phyloP scores from a whole-genome alignment of 805 yeast genomes.

The Jamesozyma hellenica region DNA sequence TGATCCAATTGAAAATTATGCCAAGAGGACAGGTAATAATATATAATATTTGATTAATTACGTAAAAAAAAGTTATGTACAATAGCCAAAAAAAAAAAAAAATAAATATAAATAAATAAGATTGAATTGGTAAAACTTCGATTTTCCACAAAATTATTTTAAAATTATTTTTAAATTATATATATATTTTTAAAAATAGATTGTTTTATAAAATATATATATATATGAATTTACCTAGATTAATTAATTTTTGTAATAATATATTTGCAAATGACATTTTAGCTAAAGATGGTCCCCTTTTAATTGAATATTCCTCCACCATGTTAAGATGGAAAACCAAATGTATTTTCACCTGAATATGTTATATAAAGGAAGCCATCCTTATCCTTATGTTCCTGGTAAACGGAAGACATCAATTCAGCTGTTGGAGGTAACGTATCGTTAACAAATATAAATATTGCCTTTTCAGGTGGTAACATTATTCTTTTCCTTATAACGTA shows the following conservation, averaged over 20 bases:
- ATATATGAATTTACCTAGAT: background rate
- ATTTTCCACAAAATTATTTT: background rate
- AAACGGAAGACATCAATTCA: constrained; percentile 87
- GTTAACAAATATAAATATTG: constrained; percentile 92
- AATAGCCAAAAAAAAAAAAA: too few relatives aligned
- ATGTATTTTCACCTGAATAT: constrained; percentile 95
- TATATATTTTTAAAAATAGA: background rate
- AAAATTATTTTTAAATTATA: too few relatives aligned
- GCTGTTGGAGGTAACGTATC: constrained; percentile 98
- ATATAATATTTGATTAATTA: constrained; percentile 8
- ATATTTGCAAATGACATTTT: too few relatives aligned
- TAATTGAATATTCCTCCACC: too few relatives aligned
- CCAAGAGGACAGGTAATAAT: constrained; percentile 32
- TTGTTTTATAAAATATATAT: too few relatives aligned
- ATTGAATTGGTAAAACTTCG: too few relatives aligned
- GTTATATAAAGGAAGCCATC: constrained; percentile 95
- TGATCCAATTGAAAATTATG: constrained; percentile 50
- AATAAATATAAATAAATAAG: too few relatives aligned
- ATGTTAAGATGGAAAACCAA: constrained; percentile 40
- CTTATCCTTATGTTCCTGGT: constrained; percentile 94
- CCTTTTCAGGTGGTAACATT: constrained; percentile 92
- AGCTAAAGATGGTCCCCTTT: too few relatives aligned
- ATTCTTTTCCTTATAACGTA: constrained; percentile 95
- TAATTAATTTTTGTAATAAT: too few relatives aligned
- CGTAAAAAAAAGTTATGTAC: background rate